These are phyloP conservation scores for Acanthamoeba culbertsoni DNA, from an alignment of 208 protist species.

Conservation along the genomic window DNA sequence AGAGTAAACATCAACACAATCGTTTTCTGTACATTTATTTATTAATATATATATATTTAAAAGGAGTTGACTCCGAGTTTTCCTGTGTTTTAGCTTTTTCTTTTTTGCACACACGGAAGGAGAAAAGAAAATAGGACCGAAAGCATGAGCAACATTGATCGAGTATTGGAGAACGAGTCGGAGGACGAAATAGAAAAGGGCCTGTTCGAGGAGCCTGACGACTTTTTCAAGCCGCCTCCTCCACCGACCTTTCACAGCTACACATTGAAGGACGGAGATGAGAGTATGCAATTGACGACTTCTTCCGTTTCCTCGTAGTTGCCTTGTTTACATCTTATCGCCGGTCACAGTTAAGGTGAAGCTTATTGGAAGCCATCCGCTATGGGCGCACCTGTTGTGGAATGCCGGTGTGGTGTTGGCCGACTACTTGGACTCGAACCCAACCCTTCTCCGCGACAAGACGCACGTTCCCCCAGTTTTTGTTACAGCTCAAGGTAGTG, in stretches of 20 bases:
- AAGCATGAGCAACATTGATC: too few relatives aligned
- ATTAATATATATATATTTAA: too few relatives aligned
- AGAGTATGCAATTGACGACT: background rate
- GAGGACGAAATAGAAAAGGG: background rate
- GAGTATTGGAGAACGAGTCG: background rate
- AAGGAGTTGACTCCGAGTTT: too few relatives aligned
- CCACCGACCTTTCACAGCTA: background rate
- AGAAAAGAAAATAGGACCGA: too few relatives aligned
- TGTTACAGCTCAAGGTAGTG: background rate
- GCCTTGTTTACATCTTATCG: background rate
- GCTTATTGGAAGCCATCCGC: slow-evolving; percentile 27
- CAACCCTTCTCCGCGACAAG: background rate
- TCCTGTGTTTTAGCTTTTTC: too few relatives aligned
- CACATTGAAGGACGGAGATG: background rate
- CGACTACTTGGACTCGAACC: slow-evolving; percentile 54
- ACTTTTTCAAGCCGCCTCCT: background rate
- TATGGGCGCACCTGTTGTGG: slow-evolving; percentile 71
- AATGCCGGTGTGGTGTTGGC: slow-evolving; percentile 64
- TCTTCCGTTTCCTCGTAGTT: background rate
- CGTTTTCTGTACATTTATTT: too few relatives aligned
- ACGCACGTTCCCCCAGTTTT: slow-evolving; percentile 23
- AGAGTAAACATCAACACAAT: too few relatives aligned
- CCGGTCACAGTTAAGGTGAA: background rate
- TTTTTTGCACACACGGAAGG: too few relatives aligned
- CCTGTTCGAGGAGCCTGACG: slow-evolving; percentile 52